Base-by-base conservation (phyloP, 768 basidiomycete genomes). In the Postia placenta region DNA sequence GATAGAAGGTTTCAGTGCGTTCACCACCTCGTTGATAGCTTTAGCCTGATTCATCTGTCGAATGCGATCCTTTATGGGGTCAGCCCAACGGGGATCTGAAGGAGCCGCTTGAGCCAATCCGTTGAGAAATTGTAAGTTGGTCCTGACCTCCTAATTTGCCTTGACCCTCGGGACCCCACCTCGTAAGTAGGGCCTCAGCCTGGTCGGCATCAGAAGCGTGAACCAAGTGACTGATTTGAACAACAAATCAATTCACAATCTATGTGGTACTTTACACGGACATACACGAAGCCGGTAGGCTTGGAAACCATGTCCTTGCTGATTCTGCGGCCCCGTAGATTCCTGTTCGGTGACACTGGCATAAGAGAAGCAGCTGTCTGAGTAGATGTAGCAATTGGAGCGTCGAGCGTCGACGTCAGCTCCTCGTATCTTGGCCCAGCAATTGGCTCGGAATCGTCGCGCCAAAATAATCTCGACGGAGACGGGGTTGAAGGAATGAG, bases 191-290 rank as follows among this genome's bases (percentile, higher is more conserved):
- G 22, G 87, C 91, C 65, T 89, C 87, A 27, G 88, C 80, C 63
- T 94, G 88, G 68, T 88, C 87, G 11, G 85, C 88, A 68, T 92
- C 88, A 49, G 88, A 92, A 25, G 92, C 91, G 69, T 94, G 92
- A 9, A 92, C 83, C 54, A 92, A 75, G 70, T 95, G 92, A 46
- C 91, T 93, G 59, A 64, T 59, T 52, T 60, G 58, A 52, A 51
- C 33, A 33, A 49, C 22, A 50, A 33, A 49, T 43, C 30, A 49
- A 36, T 47, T 42, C n/a, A 42, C 36, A 39, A 39, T 33, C 22
- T 11, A 52, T 48, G 52, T 49, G 53, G 60, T 45, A 36, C 28
- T 46, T 38, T 48, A n/a, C 47, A 43, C 50, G 56, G 43, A 80
- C 88, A 67, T 74, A 94, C 90, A 88, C 75, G 64, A 92, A 92